phyloP scores from a whole-genome alignment of 1,139 yeast genomes.

The Kurtzmaniella quercitrusa region DNA sequence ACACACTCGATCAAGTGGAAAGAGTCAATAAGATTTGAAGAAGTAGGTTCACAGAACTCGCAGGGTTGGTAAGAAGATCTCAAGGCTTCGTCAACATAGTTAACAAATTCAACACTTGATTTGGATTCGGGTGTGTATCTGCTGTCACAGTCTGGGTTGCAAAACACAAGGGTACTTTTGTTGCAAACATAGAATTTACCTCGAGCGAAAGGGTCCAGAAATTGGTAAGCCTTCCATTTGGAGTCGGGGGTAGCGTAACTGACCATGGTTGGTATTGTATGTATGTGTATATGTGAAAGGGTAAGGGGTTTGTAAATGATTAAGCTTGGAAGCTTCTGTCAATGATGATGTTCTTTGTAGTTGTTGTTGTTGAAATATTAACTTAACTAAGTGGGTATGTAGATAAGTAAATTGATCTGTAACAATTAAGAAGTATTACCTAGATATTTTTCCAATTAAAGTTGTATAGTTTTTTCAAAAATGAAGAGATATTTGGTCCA shows the following conservation, averaged over 20 bases:
- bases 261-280: slow-evolving; percentile 21
- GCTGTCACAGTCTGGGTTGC: slow-evolving; percentile 62
- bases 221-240: slow-evolving; percentile 65
- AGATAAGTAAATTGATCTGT: neutral
- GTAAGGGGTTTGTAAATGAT: neutral
- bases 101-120: slow-evolving; percentile 44
- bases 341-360: too few species aligned
- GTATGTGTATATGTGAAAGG: neutral
- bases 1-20: slow-evolving; percentile 55
- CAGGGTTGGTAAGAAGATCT: slow-evolving; percentile 49
- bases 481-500: neutral
- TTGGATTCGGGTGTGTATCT: slow-evolving; percentile 38
- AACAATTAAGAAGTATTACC: neutral
- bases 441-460: too few species aligned
- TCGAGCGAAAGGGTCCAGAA: slow-evolving; percentile 64
- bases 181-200: slow-evolving; percentile 53
- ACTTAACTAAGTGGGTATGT: neutral
- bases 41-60: slow-evolving; percentile 45
- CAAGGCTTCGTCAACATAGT: slow-evolving; percentile 39
- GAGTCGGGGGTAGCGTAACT: slow-evolving; percentile 41
- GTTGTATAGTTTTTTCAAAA: too few species aligned
- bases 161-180: slow-evolving; percentile 37
- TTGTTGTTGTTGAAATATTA: too few species aligned
- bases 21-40: slow-evolving; percentile 44
- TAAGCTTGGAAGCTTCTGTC: neutral